Evolutionary conservation across 2,329 filamentous ascomycete genomes (phyloP).

Genomic region (Basipetospora sp.): DNA sequence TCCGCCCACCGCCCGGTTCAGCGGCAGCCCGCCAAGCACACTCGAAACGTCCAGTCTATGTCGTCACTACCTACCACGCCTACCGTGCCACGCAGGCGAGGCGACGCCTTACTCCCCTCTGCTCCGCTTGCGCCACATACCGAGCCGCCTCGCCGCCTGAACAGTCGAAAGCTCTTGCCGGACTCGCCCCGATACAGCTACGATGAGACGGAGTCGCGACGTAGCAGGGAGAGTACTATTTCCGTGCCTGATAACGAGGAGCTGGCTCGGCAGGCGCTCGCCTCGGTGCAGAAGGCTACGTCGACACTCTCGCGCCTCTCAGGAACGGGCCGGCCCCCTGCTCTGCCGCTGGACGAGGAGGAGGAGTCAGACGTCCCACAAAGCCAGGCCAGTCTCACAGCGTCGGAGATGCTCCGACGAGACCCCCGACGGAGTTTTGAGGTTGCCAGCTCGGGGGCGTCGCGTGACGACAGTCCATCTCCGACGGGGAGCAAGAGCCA

Average conservation of each 20-base stretch:
- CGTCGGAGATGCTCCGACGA: conserved; percentile 58
- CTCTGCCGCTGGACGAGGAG: conserved; percentile 11
- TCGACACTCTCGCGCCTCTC: conserved; percentile 17
- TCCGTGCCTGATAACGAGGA: conserved; percentile 43
- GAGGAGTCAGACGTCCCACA: conserved; percentile 35
- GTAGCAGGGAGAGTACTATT: conserved; percentile 73
- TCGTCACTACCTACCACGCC: conserved; percentile 75
- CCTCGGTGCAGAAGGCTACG: conserved; percentile 34
- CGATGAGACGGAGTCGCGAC: conserved; percentile 25
- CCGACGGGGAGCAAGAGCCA: conserved; percentile 21
- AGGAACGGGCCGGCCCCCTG: conserved; percentile 8
- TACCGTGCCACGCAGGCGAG: conserved; percentile 29
- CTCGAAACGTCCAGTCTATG: conserved; percentile 64
- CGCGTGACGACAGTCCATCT: conserved; percentile 28
- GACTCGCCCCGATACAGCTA: conserved; percentile 25
- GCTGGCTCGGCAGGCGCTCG: conserved; percentile 37
- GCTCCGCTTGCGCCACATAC: conserved; percentile 46
- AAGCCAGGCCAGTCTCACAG: conserved; percentile 64
- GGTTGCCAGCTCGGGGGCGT: conserved; percentile 23
- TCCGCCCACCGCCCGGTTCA: conserved; percentile 27
- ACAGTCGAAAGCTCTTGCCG: conserved; percentile 14
- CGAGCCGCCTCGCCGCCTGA: conserved; percentile 36
- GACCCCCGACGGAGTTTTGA: conserved; percentile 40
- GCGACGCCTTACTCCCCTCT: conserved; percentile 44
- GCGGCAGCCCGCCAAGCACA: conserved; percentile 45